Conservation (phyloP, 208 protist species). For the Acanthamoeba lenticulata region DNA sequence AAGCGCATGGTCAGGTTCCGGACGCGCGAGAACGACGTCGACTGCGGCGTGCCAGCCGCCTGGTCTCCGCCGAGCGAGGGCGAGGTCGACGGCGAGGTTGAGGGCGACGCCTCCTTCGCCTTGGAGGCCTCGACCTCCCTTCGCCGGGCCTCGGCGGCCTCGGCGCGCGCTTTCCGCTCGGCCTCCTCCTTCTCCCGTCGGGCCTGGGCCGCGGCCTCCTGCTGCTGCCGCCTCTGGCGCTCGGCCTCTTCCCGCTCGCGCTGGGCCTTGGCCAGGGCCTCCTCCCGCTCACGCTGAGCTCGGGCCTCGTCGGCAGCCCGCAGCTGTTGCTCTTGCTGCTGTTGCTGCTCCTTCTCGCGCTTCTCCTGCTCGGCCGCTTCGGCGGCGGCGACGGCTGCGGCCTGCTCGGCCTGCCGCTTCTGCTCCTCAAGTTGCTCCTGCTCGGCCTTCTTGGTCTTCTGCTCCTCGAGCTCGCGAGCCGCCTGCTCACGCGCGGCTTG, state of each 20-base stretch:
- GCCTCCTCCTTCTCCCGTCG: slow-evolving; percentile 1
- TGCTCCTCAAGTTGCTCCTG: not conserved
- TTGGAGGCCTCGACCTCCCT: not conserved
- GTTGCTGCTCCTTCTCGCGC: not conserved
- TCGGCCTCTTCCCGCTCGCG: not conserved
- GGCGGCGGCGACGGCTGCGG: not conserved
- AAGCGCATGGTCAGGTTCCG: slow-evolving; percentile 21
- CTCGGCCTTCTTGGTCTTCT: not conserved
- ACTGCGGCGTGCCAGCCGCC: too few species aligned
- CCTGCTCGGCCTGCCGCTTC: not conserved
- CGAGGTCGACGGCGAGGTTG: too few species aligned
- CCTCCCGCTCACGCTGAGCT: not conserved
- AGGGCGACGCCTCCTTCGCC: not conserved
- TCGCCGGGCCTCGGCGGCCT: not conserved
- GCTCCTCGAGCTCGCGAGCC: too few species aligned
- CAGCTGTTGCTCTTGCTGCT: not conserved
- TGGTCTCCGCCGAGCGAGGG: too few species aligned
- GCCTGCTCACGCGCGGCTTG: not conserved
- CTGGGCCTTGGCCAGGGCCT: not conserved
- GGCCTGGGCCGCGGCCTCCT: not conserved
- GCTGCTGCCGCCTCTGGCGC: not conserved
- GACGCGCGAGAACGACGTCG: not conserved
- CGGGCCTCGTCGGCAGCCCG: not conserved
- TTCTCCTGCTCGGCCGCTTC: not conserved
- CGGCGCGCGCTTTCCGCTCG: not conserved